A percentile compares a stretch with the other conserved stretches of the same genome.
phyloP scores from a whole-genome alignment of 2,329 filamentous ascomycete species.

The Byssoonygena ceratinophila region DNA sequence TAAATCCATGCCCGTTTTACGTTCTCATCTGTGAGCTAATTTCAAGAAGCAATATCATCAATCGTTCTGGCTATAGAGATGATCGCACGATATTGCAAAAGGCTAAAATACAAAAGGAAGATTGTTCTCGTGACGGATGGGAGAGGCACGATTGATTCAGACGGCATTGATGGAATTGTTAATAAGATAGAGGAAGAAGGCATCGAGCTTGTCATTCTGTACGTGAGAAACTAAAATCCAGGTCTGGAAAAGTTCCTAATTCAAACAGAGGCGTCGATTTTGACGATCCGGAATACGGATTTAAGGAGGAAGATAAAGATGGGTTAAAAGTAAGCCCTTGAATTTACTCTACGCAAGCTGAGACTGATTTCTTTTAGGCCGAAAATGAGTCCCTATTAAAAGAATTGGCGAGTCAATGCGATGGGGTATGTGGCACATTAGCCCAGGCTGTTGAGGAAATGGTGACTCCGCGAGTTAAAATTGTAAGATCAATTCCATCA shows the following conservation, averaged over 20 bases:
- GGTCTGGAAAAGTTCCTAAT: conserved; percentile 7
- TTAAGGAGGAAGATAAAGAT: conserved; percentile 82
- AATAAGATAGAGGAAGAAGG: conserved; percentile 62
- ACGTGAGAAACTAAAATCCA: conserved; percentile 29
- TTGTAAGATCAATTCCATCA: conserved; percentile 60
- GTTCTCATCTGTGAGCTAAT: not conserved
- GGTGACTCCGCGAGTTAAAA: conserved; percentile 64
- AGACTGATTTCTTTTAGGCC: conserved; percentile 33
- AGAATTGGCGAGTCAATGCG: conserved; percentile 55
- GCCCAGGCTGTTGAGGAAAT: conserved; percentile 75
- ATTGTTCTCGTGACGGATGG: conserved; percentile 83
- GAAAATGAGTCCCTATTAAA: conserved; percentile 62
- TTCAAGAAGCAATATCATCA: conserved; percentile 56
- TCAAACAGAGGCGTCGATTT: conserved; percentile 70
- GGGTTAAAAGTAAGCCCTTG: conserved; percentile 48
- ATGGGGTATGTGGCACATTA: conserved; percentile 70
- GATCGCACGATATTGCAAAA: conserved; percentile 69
- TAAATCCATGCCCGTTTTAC: not conserved
- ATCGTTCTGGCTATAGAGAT: conserved; percentile 77
- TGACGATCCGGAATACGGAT: conserved; percentile 78
- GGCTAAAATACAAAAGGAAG: conserved; percentile 67
- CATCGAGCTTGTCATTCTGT: conserved; percentile 73
- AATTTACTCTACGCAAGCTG: not conserved
- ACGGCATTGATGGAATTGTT: conserved; percentile 59
- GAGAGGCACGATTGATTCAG: conserved; percentile 58